Percentiles rank a stretch among this genome's conserved stretches.
These are phyloP conservation scores for Globisporangium middletonii DNA, from an alignment of 352 stramenopile genomes.

Conservation along the genomic window DNA sequence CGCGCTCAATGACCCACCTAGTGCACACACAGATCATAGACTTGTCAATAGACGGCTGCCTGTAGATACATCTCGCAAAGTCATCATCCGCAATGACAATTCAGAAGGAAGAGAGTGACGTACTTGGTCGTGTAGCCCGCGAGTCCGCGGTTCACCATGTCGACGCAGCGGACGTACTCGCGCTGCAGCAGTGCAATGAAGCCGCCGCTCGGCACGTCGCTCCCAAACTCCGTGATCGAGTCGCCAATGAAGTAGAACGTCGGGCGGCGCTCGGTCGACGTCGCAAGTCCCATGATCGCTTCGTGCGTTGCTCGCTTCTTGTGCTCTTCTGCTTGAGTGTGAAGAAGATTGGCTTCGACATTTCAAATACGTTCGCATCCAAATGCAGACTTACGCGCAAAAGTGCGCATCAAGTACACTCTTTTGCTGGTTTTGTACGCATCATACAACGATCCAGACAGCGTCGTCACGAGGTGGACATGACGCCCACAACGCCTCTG, in stretches of 20 bases:
- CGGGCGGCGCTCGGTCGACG: slow-evolving; percentile 15
- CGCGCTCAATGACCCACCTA: slow-evolving; percentile 34
- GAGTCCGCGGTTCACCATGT: slow-evolving; percentile 55
- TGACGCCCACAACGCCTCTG: too few species aligned
- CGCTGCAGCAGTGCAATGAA: slow-evolving; percentile 43
- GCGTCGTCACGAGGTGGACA: too few species aligned
- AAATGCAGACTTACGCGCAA: neutral
- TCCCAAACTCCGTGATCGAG: slow-evolving; percentile 58
- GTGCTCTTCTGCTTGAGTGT: neutral
- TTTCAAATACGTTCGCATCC: neutral
- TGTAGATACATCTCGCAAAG: too few species aligned
- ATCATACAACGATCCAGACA: neutral
- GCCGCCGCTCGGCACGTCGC: slow-evolving; percentile 26
- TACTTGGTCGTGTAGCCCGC: slow-evolving; percentile 47
- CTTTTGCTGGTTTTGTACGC: too few species aligned
- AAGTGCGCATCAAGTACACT: neutral
- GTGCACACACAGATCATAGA: neutral
- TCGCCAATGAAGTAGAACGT: slow-evolving; percentile 48
- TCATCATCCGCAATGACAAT: too few species aligned
- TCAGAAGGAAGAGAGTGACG: neutral
- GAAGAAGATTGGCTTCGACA: neutral
- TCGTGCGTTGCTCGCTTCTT: neutral
- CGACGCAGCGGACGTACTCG: slow-evolving; percentile 40
- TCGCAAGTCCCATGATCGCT: slow-evolving; percentile 2
- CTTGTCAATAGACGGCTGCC: neutral